Conservation (phyloP, 768 basidiomycete genomes). For the Filobasidium floriforme region DNA sequence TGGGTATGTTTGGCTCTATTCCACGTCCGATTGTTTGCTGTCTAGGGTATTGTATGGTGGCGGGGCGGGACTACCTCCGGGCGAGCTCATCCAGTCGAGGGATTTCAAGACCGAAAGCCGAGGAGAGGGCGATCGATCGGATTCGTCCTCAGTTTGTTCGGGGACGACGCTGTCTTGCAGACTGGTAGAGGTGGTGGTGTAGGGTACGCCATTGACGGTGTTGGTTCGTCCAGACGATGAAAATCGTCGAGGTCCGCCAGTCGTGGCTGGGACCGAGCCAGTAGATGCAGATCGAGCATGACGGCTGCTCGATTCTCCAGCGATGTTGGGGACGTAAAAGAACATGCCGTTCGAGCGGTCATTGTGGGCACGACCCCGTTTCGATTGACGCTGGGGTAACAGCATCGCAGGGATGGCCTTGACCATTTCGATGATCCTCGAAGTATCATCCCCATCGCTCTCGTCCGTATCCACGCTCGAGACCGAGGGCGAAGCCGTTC, state of each 20-base stretch:
- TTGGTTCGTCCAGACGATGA: background rate
- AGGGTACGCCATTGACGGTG: background rate
- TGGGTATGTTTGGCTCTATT: too few relatives aligned
- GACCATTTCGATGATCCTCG: background rate
- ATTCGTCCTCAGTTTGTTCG: slow-evolving; percentile 9
- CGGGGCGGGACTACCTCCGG: background rate
- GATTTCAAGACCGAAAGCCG: background rate
- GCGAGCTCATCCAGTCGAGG: background rate
- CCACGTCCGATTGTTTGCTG: background rate
- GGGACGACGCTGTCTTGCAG: background rate
- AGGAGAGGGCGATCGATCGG: background rate
- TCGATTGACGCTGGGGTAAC: background rate
- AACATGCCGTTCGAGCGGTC: slow-evolving; percentile 1
- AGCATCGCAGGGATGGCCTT: slow-evolving; percentile 6
- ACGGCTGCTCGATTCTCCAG: background rate
- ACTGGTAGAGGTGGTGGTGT: background rate
- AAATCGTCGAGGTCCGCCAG: background rate
- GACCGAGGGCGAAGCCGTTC: slow-evolving; percentile 5
- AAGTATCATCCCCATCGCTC: background rate
- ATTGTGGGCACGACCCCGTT: background rate
- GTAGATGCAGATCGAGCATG: background rate
- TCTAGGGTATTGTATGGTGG: slow-evolving; percentile 3
- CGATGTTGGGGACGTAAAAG: background rate
- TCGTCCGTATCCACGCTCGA: slow-evolving; percentile 2
- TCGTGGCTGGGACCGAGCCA: background rate